A percentile compares a stretch with the other conserved stretches of the same genome.
Conservation (phyloP, 352 stramenopile species). For the Pythium volutum region DNA sequence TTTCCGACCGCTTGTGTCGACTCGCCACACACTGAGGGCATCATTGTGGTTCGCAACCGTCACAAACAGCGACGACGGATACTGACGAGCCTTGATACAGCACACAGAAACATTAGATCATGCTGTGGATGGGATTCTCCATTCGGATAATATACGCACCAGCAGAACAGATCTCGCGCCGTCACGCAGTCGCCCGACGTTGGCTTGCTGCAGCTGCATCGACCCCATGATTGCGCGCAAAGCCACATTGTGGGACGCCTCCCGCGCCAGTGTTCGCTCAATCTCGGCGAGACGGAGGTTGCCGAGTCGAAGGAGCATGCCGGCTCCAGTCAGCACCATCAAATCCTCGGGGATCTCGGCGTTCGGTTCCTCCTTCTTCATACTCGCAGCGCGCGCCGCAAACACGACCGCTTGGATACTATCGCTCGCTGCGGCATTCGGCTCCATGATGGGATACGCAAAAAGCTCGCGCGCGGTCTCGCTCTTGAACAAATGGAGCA, state of each 20-base stretch:
- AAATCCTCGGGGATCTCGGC: conserved; percentile 19
- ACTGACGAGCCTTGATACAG: conserved; percentile 20
- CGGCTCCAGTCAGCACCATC: conserved; percentile 24
- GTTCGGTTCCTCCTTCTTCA: neutral
- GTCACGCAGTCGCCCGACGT: conserved; percentile 15
- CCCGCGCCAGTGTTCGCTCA: conserved; percentile 18
- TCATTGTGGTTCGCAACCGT: conserved; percentile 24
- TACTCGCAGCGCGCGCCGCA: neutral
- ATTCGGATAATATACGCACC: conserved; percentile 14
- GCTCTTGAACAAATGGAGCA: conserved; percentile 26
- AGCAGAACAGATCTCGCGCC: conserved; percentile 14
- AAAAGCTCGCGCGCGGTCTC: conserved; percentile 19
- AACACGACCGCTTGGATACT: conserved; percentile 24
- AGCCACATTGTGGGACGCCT: conserved; percentile 14
- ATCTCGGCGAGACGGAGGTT: conserved; percentile 20
- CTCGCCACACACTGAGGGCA: conserved; percentile 24
- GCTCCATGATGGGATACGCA: conserved; percentile 26
- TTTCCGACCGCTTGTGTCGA: conserved; percentile 5
- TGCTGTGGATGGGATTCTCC: neutral
- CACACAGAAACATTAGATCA: neutral
- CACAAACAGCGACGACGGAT: conserved; percentile 24
- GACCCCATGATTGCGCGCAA: conserved; percentile 19
- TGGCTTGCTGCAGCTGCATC: conserved; percentile 21
- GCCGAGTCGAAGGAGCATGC: conserved; percentile 26
- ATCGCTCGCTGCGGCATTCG: conserved; percentile 13